Conservation (phyloP, 2,329 filamentous ascomycete genomes). For the Penicillium crustosum region DNA sequence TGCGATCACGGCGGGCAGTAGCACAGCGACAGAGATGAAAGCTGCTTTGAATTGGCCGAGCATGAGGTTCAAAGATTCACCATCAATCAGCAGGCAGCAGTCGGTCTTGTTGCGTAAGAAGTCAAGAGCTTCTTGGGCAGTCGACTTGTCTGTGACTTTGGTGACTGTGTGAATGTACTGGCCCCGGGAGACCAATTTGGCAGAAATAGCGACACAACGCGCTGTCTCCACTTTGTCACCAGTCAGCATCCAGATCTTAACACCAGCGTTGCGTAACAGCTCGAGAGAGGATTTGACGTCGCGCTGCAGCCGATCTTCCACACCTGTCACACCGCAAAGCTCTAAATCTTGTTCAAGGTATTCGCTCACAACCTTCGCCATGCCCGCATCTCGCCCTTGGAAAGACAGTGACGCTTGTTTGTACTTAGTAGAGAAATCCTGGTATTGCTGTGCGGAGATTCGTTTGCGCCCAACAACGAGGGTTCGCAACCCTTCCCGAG, state of each 20-base stretch:
- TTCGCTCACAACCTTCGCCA: conserved; percentile 75
- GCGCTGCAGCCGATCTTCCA: conserved; percentile 93
- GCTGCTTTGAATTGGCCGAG: conserved; percentile 77
- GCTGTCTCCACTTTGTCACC: conserved; percentile 98
- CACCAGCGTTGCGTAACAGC: conserved; percentile 90
- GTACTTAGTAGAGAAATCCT: conserved; percentile 73
- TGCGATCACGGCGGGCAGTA: conserved; percentile 86
- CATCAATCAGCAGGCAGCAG: conserved; percentile 91
- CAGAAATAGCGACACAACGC: conserved; percentile 90
- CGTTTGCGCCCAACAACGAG: conserved; percentile 92
- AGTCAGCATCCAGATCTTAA: conserved; percentile 99
- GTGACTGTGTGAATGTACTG: conserved; percentile 95
- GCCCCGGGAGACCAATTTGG: conserved; percentile 87
- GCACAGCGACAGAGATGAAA: conserved; percentile 86
- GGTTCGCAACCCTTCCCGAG: conserved; percentile 88
- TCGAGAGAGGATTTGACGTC: conserved; percentile 96
- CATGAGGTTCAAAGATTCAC: conserved; percentile 82
- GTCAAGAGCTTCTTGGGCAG: conserved; percentile 83
- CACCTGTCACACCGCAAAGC: conserved; percentile 92
- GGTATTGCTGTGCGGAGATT: conserved; percentile 74
- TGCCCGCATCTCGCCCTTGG: conserved; percentile 73
- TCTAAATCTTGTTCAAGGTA: conserved; percentile 87
- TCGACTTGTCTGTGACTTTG: conserved; percentile 78
- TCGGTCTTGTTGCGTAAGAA: conserved; percentile 81
- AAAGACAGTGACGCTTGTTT: conserved; percentile 79